A percentile compares a stretch with the other conserved stretches of the same genome.
phyloP scores from a whole-genome alignment of 2,329 filamentous ascomycete species.

The Alternaria longipes region DNA sequence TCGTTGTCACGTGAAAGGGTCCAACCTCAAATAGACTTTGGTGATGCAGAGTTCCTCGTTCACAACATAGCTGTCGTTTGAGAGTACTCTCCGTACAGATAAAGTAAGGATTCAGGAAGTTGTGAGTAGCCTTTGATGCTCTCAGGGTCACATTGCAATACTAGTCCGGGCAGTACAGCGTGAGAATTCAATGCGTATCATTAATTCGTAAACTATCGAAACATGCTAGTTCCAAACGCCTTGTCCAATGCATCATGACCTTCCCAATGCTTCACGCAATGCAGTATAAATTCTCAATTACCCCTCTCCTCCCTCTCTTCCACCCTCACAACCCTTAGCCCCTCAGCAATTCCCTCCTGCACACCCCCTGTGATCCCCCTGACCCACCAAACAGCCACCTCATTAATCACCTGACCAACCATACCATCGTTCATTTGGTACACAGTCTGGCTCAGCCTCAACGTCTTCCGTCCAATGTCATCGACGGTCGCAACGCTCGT shows the following conservation, averaged over 20 bases:
- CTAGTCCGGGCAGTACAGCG: too few relatives aligned
- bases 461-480: conserved; percentile 61
- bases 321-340: conserved; percentile 58
- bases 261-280: neutral
- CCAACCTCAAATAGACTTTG: neutral
- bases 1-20: neutral
- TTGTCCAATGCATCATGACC: too few relatives aligned
- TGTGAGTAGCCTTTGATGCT: too few relatives aligned
- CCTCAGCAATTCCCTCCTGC: conserved; percentile 69
- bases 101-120: too few relatives aligned
- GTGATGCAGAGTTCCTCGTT: neutral
- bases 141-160: too few relatives aligned
- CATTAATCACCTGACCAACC: conserved; percentile 67
- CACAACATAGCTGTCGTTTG: too few relatives aligned
- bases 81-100: too few relatives aligned
- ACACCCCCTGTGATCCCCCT: conserved; percentile 72
- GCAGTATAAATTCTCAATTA: neutral
- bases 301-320: conserved; percentile 9
- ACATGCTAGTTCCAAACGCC: neutral
- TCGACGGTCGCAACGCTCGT: conserved; percentile 64
- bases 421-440: conserved; percentile 70
- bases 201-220: neutral
- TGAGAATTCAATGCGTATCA: neutral
- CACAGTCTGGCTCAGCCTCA: conserved; percentile 64
- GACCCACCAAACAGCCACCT: conserved; percentile 68